phyloP scores from a whole-genome alignment of 169 alveolate genomes.

The Plasmodium coatneyi region DNA sequence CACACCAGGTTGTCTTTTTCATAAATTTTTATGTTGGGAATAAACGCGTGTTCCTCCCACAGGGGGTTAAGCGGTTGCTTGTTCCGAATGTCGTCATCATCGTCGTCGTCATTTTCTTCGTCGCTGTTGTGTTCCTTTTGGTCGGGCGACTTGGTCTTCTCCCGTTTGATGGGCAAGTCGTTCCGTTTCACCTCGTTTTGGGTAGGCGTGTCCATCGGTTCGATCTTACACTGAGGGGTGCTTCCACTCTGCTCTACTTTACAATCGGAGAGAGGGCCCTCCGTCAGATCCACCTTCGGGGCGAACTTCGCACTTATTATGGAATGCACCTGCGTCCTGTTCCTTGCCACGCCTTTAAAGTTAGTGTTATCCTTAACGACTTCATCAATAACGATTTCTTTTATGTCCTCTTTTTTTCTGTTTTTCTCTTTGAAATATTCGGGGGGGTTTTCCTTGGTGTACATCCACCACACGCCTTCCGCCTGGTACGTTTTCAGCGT shows the following conservation, averaged over 20 bases:
- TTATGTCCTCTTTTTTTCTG: neutral
- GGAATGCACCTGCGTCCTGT: neutral
- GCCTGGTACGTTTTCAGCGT: slow-evolving; percentile 61
- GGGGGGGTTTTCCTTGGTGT: slow-evolving; percentile 62
- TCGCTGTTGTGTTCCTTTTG: neutral
- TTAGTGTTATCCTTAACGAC: neutral
- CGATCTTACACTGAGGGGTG: neutral
- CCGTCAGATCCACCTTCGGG: neutral
- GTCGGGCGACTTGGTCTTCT: neutral
- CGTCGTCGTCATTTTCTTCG: neutral
- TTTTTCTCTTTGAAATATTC: slow-evolving; percentile 25
- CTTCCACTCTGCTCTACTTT: neutral
- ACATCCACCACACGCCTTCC: slow-evolving; percentile 76
- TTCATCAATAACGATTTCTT: slow-evolving; percentile 55
- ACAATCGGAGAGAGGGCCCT: neutral
- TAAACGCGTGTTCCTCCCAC: slow-evolving; percentile 72
- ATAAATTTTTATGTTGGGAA: slow-evolving; percentile 60
- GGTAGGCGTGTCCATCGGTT: neutral
- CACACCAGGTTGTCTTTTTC: slow-evolving; percentile 29
- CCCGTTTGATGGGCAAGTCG: neutral
- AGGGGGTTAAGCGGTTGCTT: slow-evolving; percentile 45
- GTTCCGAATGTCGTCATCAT: slow-evolving; percentile 24
- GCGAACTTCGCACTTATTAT: neutral
- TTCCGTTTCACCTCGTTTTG: neutral
- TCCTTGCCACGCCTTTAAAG: neutral